Evolutionary conservation across 2,329 filamentous ascomycete species (phyloP), one percentile per base, ranked within the genome.

Genomic region (Neofusicoccum parvum): DNA sequence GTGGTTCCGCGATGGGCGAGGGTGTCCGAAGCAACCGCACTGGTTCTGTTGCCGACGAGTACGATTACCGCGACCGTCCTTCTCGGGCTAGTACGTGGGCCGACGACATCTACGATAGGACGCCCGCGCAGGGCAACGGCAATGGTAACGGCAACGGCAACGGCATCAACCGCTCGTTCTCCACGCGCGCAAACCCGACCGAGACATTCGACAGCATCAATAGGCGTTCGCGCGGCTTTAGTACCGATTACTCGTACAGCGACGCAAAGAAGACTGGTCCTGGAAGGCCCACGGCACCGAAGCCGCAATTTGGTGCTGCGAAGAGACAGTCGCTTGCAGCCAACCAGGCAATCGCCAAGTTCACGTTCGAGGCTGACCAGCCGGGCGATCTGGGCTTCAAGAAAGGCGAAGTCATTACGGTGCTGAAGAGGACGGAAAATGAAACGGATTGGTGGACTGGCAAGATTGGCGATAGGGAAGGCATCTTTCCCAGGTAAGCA

Each of bases 401-500:
- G 82, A 99, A 99, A 84, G 95, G 95, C 20, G 95, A 99, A 36
- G 79, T 98, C 65, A 97, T 99, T 70, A 97, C 93, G 0, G 93
- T 99, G 66, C 78, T 96, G 65, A 97, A 99, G 83, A 91, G 91
- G 79, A 98, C 94, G 5, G 92, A 98, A 4, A 97, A 91, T 71
- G 91, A 92, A 66, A 94, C 93, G 65, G 94, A 98, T 77, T 98
- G 94, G 94, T 98, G 94, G 95, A 98, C 94, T 17, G 95, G 95
- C 32, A 90, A 90, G 79, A 89, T 97, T 73, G 94, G 94, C 36
- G 86, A 88, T 69, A 86, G 88, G 71, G 91, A 94, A 64, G 95
- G 95, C 43, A 96, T 97, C 70, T 99, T 99, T 80, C 95, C 95
- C 0, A 95, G 92, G 86, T 87, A 80, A 69, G 81, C 73, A 27